Base-by-base conservation (phyloP, 1,139 yeast genomes). In the Suhomyces maxii region DNA sequence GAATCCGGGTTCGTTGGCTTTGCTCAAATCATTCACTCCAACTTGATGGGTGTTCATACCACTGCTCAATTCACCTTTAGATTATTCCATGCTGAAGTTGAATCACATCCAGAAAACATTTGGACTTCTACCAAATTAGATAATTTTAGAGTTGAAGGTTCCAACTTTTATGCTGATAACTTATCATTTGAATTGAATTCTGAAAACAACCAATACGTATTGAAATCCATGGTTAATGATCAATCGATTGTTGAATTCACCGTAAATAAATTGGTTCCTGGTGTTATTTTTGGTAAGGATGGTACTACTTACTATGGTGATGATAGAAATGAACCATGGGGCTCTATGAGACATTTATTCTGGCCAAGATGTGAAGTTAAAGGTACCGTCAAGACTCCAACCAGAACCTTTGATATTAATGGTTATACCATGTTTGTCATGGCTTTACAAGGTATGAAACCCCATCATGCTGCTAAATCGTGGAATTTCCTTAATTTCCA, bases 361-460 rank as follows among this genome's bases (percentile, higher is more conserved):
- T 93, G 98, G 98, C 99, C 99, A 51, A 80, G 98, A 61, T 85
- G 91, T 65, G 53, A 68, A 12, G 86, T 83, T 39, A 61, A 60
- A 23, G 99, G 99, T 57, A 73, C 80, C 30, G 69, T 93, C 51
- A 68, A 65, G 51, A 65, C 68, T 41, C 61, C 63, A 33, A 44
- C 54, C 18, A 56, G 58, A 46, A 55, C 59, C 48, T 50, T 60
- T 46, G 68, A 68, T 23, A 65, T 82, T 45, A 73, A 79, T 34
- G 89, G 88, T 38, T 71, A 60, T 47, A 82, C 89, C 47, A 86
- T 91, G 96, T 90, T 84, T 64, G 96, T 93, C 42, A 86, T 89
- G 95, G 99, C 99, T n/a, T 71, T 90, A 57, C 99, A 93, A 73
- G 98, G 98, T 51, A 91, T 93, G 98, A 93, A 93, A 69, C 99